Conservation (phyloP, 805 yeast genomes). For the Suhomyces xylopsoci region DNA sequence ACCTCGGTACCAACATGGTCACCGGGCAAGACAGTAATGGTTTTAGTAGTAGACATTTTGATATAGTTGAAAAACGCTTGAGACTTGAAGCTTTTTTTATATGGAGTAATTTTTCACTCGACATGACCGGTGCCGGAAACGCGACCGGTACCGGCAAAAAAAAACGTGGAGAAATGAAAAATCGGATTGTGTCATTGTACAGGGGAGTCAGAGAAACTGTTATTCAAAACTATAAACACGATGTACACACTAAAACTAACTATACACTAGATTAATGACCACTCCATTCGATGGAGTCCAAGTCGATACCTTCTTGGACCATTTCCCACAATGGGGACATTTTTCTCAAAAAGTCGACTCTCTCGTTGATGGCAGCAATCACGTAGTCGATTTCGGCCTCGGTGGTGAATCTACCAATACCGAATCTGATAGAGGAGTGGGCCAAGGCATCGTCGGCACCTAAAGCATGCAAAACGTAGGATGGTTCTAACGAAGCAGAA, state of each 20-base stretch:
- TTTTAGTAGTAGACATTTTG: conserved; percentile 42
- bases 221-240: background rate
- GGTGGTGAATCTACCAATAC: conserved; percentile 95
- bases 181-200: too few relatives aligned
- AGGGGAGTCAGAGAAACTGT: background rate
- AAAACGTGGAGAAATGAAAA: background rate
- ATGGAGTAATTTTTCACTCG: background rate
- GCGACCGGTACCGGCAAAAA: background rate
- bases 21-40: conserved; percentile 87
- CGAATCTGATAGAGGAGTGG: conserved; percentile 96
- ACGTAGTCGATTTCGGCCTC: conserved; percentile 96
- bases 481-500: conserved; percentile 96
- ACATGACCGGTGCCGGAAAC: background rate
- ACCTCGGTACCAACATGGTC: conserved; percentile 96
- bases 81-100: background rate
- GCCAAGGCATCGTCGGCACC: conserved; percentile 99
- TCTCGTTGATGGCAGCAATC: conserved; percentile 77
- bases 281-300: conserved; percentile 94
- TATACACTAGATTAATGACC: conserved; percentile 62
- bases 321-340: conserved; percentile 97
- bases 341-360: conserved; percentile 89
- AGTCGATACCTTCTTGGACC: conserved; percentile 98
- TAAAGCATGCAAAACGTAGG: conserved; percentile 91
- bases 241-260: background rate
- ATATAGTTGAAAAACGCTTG: background rate